A percentile compares a stretch with the other conserved stretches of the same genome.
Evolutionary conservation across 495 filamentous ascomycete species (phyloP).

Genomic region (Penicillium pancosmium): DNA sequence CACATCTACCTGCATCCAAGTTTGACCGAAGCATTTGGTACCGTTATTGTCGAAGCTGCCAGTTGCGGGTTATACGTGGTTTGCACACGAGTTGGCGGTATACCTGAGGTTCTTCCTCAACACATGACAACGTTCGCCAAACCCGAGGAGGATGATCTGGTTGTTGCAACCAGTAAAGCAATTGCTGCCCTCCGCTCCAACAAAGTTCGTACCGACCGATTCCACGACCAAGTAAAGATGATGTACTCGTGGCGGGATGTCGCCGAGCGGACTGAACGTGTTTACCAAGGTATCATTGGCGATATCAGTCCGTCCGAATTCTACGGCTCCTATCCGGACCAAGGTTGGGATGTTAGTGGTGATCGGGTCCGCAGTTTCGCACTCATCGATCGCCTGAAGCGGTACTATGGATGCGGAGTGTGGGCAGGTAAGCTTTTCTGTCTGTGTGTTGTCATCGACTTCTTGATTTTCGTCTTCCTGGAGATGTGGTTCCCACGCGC

Average conservation of each 20-base stretch:
- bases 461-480: conserved; percentile 80
- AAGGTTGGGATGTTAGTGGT: conserved; percentile 67
- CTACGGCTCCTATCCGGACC: conserved; percentile 71
- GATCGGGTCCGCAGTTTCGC: conserved; percentile 83
- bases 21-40: conserved; percentile 95
- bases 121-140: conserved; percentile 85
- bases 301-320: conserved; percentile 83
- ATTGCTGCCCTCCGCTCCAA: conserved; percentile 84
- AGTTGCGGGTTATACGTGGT: conserved; percentile 95
- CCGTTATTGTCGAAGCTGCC: conserved; percentile 95
- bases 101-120: conserved; percentile 89
- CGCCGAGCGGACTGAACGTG: conserved; percentile 86
- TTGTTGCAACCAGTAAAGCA: conserved; percentile 79
- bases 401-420: conserved; percentile 99
- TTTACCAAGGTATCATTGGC: conserved; percentile 89
- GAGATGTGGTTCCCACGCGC: conserved; percentile 85
- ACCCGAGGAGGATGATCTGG: conserved; percentile 72
- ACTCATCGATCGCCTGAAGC: conserved; percentile 89
- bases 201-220: conserved; percentile 87
- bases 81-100: conserved; percentile 93
- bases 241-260: conserved; percentile 99
- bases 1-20: conserved; percentile 96
- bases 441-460: conserved; percentile 91
- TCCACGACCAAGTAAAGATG: conserved; percentile 93
- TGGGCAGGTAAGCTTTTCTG: conserved; percentile 99